Base-by-base conservation (phyloP, 2,329 filamentous ascomycete genomes). In the Claviceps paspali region DNA sequence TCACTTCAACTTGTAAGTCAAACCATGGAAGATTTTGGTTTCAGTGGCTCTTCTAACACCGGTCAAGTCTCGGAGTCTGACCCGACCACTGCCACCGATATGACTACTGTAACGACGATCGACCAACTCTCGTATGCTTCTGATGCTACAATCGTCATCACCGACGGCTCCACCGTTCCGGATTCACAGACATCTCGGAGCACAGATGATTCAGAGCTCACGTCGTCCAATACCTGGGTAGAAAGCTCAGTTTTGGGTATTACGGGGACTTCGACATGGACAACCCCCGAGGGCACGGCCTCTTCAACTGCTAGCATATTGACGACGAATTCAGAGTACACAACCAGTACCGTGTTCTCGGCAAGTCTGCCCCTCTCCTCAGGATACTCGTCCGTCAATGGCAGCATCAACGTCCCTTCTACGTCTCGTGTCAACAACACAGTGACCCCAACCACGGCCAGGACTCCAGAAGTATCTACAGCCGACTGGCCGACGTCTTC, bases 1-100 rank as follows among this genome's bases (percentile, higher is more conserved):
- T 18, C 30, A 26, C 34, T 18, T 24, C 18, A 14, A 26, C 22
- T 23, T 40, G 46, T 48, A n/a, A 43, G 46, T 42, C 9, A 22
- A 10, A 14, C 15, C 19, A 3, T 19, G 6, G 14, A 5, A 27
- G 15, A 34, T 21, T 5, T 14, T n/a, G n/a, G n/a, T 15, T 18
- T 6, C 14, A n/a, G 9, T 31, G n/a, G 21, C 31, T 2, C 2
- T 32, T 27, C 28, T 38, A 10, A 38, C 22, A 12, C 2, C 2
- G 2, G 7, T 24, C 6, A 17, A 41, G 24, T 12, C 5, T 5
- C 21, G 15, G 27, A 21, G 11, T 31, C 24, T 17, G 18, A 15
- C n/a, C 6, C 22, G 28, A 21, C 3, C 17, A 29, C 27, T 11
- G 12, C 15, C 22, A 28, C 14, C 10, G 23, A 24, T 19, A 24